Base-by-base conservation (phyloP, 768 basidiomycete species). In the Coprinopsis strossmayeri region DNA sequence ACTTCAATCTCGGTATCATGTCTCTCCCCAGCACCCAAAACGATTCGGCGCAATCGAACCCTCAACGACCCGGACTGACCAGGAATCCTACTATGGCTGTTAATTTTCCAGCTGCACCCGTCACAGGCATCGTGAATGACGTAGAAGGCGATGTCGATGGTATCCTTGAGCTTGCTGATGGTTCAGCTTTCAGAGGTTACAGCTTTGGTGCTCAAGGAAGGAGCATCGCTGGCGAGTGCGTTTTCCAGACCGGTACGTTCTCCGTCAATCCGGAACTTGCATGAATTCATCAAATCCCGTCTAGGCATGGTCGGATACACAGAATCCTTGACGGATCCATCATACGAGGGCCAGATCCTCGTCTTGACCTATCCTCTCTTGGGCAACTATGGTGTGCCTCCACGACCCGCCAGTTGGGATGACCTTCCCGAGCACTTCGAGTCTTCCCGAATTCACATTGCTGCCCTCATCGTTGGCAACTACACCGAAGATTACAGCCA, bases 281-380 rank as follows among this genome's bases (percentile, higher is more conserved):
- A 30, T 51, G 30, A 23, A 41, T 21, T 50, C 34, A 15, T 48
- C n/a, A 17, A 25, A 39, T 45, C 38, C 41, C 44, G 49, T 55
- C 55, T 60, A 99, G 96, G 96, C 48, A 98, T 99, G 95, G 93
- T 98, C 49, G 96, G 96, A 25, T 99, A 99, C 67, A 92, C 91
- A 30, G 96, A 98, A 61, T 97, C 95, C 17, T 72, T 98, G 57
- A 99, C 96, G 38, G 96, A 98, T 65, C 96, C 96, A 17, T 98
- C 95, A 1, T 99, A 99, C 68, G 85, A 95, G 65, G 92, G 93
- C 28, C 96, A 98, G 68, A 98, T 99, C 62, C 85, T 99, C 51
- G 82, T 99, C 55, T 77, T 98, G 57, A 98, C 96, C 1, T 98
- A 98, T 69, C 96, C 96, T 12, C 76, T 99, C 57, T 73, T 98